phyloP scores from a whole-genome alignment of 257 asterid species.

The Fraxinus pennsylvanica region DNA sequence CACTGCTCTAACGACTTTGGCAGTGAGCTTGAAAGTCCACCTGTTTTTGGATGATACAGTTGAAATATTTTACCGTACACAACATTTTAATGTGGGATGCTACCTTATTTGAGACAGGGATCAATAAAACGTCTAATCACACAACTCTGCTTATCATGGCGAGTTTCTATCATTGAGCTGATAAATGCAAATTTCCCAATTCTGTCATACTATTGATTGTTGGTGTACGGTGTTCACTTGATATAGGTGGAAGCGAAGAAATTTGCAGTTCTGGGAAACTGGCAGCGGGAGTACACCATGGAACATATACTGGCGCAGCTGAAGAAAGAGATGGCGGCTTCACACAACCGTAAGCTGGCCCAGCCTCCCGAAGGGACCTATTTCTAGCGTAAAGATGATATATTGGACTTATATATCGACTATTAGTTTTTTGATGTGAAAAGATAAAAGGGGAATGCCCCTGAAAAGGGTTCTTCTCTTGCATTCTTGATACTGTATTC shows the following conservation, averaged over 20 bases:
- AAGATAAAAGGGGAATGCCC: neutral
- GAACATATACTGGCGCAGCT: conserved; percentile 51
- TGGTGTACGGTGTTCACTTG: neutral
- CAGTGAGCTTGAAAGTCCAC: neutral
- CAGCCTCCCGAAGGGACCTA: conserved; percentile 60
- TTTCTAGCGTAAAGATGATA: conserved; percentile 36
- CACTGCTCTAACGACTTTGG: neutral
- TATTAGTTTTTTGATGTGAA: conserved; percentile 4
- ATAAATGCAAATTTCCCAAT: neutral
- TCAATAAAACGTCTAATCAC: neutral
- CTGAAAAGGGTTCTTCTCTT: neutral
- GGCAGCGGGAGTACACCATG: conserved; percentile 56
- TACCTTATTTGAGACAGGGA: neutral
- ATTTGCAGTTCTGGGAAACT: conserved; percentile 40
- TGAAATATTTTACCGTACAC: neutral
- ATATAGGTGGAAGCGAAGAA: conserved; percentile 49
- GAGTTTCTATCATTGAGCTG: neutral
- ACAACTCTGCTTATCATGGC: neutral
- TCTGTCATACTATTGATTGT: neutral
- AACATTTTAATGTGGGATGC: neutral
- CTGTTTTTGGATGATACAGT: neutral
- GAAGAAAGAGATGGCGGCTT: conserved; percentile 57
- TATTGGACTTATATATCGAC: conserved; percentile 14
- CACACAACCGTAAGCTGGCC: conserved; percentile 54
- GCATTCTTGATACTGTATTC: conserved; percentile 3